Percentiles rank a stretch among this genome's conserved stretches.
phyloP scores from a whole-genome alignment of 148 eudicot genomes.

The Limonium bicolor region DNA sequence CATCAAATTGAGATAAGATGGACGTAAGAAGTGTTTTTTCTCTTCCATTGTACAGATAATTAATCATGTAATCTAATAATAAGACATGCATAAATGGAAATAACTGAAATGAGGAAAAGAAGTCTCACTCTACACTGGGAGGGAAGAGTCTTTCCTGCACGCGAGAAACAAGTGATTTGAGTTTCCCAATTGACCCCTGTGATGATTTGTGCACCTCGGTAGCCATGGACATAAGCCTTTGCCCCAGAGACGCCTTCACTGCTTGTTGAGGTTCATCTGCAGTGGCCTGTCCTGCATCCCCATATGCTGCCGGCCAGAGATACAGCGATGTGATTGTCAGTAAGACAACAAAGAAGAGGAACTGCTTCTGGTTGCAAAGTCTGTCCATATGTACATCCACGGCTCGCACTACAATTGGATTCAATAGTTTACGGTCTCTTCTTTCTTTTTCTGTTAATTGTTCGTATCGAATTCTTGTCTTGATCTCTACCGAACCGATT shows the following conservation, averaged over 20 bases:
- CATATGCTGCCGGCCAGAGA: too few relatives aligned
- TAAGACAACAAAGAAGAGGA: too few relatives aligned
- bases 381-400: too few relatives aligned
- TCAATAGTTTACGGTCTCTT: too few relatives aligned
- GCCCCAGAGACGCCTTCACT: slow-evolving; percentile 1
- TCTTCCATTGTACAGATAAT: not conserved
- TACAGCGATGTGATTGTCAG: too few relatives aligned
- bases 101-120: not conserved
- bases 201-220: slow-evolving; percentile 6
- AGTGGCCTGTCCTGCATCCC: too few relatives aligned
- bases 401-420: too few relatives aligned
- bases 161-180: slow-evolving; percentile 12
- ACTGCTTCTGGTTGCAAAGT: too few relatives aligned
- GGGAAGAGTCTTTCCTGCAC: slow-evolving; percentile 16
- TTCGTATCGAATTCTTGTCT: too few relatives aligned
- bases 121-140: slow-evolving; percentile 22
- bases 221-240: slow-evolving; percentile 4
- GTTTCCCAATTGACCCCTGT: slow-evolving; percentile 11
- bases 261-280: too few relatives aligned
- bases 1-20: not conserved
- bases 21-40: not conserved
- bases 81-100: not conserved
- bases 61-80: not conserved
- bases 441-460: too few relatives aligned
- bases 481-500: too few relatives aligned